Percentiles rank a stretch among this genome's conserved stretches.
Evolutionary conservation across 2,329 filamentous ascomycete species (phyloP).

Genomic region (Fonsecaea pedrosoi): DNA sequence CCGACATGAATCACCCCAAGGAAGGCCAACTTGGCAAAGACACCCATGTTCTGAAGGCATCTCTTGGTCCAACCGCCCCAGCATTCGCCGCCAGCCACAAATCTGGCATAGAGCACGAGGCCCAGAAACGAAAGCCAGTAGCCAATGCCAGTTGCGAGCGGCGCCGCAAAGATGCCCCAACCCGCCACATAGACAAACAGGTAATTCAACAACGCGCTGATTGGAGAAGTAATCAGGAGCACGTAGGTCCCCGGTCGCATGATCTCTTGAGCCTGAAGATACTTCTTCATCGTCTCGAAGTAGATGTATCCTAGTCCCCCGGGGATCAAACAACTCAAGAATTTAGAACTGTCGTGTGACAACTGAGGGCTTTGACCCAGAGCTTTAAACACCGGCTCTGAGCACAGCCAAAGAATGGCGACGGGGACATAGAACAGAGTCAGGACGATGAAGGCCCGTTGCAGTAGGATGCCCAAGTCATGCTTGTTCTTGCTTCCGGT

Average conservation of each 20-base stretch:
- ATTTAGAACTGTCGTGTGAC: constrained; percentile 73
- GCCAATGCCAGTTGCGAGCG: constrained; percentile 79
- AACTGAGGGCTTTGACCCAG: constrained; percentile 82
- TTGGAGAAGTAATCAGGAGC: constrained; percentile 65
- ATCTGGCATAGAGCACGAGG: constrained; percentile 74
- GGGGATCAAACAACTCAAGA: constrained; percentile 75
- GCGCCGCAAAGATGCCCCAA: constrained; percentile 77
- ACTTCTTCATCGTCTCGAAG: constrained; percentile 77
- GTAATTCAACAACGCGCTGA: constrained; percentile 65
- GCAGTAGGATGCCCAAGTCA: constrained; percentile 78
- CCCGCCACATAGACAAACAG: constrained; percentile 75
- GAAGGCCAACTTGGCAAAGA: constrained; percentile 75
- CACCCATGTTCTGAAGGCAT: constrained; percentile 70
- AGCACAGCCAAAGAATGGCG: constrained; percentile 74
- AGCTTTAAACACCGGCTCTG: constrained; percentile 73
- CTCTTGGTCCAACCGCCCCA: constrained; percentile 76
- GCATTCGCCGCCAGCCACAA: constrained; percentile 73
- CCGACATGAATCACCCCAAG: constrained; percentile 83
- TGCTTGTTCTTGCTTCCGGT: constrained; percentile 80
- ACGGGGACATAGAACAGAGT: constrained; percentile 75
- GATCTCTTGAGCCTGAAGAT: constrained; percentile 66
- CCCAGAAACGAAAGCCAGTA: constrained; percentile 86
- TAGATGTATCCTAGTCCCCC: constrained; percentile 86
- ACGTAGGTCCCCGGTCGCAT: constrained; percentile 71
- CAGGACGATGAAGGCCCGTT: constrained; percentile 76